Conservation (phyloP, 805 yeast species). For the Lipomyces japonicus region DNA sequence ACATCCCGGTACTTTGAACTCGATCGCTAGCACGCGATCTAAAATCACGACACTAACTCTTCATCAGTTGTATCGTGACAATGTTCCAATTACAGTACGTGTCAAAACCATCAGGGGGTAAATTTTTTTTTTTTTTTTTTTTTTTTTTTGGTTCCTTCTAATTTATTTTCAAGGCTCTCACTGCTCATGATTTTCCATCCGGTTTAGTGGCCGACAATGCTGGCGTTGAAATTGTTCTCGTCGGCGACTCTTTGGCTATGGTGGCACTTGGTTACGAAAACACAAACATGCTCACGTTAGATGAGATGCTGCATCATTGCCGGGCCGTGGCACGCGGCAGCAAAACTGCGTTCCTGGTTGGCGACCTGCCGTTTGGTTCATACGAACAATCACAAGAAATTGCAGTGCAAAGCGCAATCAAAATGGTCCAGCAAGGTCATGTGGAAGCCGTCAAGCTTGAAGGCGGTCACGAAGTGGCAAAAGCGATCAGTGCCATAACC, state of each 20-base stretch:
- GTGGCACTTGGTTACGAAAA: constrained; percentile 71
- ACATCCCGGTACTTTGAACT: no score
- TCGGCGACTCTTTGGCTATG: constrained; percentile 95
- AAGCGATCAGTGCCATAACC: constrained; percentile 54
- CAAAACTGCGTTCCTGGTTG: constrained; percentile 61
- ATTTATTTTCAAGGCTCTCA: constrained; percentile 44
- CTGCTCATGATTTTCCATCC: constrained; percentile 85
- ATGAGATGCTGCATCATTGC: constrained; percentile 71
- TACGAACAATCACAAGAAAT: constrained; percentile 63
- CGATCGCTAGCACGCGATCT: constrained; percentile 22
- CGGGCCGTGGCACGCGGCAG: constrained; percentile 74
- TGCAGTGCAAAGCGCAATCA: constrained; percentile 58
- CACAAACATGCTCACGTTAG: constrained; percentile 68
- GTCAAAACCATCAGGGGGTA: neutral
- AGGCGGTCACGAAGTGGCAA: constrained; percentile 61
- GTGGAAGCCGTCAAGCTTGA: constrained; percentile 81
- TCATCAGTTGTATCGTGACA: constrained; percentile 35
- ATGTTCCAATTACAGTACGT: constrained; percentile 44
- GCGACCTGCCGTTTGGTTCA: constrained; percentile 86
- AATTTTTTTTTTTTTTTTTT: neutral
- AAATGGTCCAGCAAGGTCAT: constrained; percentile 52
- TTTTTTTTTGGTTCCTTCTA: neutral
- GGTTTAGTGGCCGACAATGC: constrained; percentile 65
- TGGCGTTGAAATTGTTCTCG: constrained; percentile 63
- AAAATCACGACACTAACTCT: constrained; percentile 45